Conservation (phyloP, 148 eudicot genomes). For the Talinum fruticosum region DNA sequence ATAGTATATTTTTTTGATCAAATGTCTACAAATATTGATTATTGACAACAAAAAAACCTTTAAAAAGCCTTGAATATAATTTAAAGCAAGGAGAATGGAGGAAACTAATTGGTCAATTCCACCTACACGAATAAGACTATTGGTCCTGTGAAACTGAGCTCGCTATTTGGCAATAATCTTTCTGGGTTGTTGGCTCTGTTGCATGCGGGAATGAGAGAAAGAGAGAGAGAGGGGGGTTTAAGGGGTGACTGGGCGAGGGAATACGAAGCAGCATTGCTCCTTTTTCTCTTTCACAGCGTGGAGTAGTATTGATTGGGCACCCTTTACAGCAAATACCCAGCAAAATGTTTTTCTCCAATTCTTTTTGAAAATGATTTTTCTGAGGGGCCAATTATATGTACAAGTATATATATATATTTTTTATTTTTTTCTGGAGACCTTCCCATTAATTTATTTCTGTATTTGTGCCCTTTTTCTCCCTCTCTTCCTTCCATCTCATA, state of each 20-base stretch:
- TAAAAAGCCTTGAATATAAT: too few relatives aligned
- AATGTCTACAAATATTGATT: too few relatives aligned
- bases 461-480: neutral
- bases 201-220: too few relatives aligned
- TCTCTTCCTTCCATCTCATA: neutral
- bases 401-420: neutral
- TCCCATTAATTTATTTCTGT: neutral
- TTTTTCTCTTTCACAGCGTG: conserved; percentile 17
- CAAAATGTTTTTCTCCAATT: neutral
- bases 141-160: too few relatives aligned
- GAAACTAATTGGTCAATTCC: too few relatives aligned
- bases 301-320: conserved; percentile 25
- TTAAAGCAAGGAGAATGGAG: too few relatives aligned
- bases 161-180: too few relatives aligned
- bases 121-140: too few relatives aligned
- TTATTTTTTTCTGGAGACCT: neutral
- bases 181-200: too few relatives aligned
- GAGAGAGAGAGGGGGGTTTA: too few relatives aligned
- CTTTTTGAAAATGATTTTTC: neutral
- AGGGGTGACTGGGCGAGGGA: conserved; percentile 8
- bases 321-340: conserved; percentile 34
- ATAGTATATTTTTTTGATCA: too few relatives aligned
- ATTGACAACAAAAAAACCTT: too few relatives aligned
- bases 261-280: neutral
- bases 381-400: neutral